Evolutionary conservation across 2,329 filamentous ascomycete species (phyloP), one percentile per base, ranked within the genome.

Genomic region (Chlorencoelia australis): DNA sequence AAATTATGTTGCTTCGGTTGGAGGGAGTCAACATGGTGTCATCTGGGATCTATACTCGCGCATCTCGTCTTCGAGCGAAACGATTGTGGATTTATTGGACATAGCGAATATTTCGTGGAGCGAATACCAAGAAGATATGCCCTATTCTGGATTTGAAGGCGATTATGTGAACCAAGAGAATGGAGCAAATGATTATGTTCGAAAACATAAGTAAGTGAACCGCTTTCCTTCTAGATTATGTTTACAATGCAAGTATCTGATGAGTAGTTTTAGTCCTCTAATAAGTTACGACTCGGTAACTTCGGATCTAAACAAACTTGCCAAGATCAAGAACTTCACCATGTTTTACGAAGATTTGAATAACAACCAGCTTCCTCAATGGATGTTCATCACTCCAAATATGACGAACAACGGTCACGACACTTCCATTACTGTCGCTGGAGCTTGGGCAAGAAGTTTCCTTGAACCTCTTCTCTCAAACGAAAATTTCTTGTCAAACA

Each of bases 361-460:
- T 35, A 64, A 60, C 46, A 60, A 76, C 48, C 67, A 62, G 29
- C 68, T 88, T n/a, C 82, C 82, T 4, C 82, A 87, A 61, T 76
- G 73, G 72, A 69, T 74, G 60, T 82, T 82, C 59, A 75, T 82
- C 52, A 80, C 77, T 0, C 79, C 79, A 1, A 82, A 83, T 63
- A 81, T 82, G 77, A 79, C 79, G 8, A 75, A 72, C 35, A 78
- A 86, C 50, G 83, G 78, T 22, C 83, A 89, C 52, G 82, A 89
- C 58, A 74, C 73, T 15, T 72, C 71, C 30, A 69, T 88, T 36
- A 80, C 72, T 8, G 68, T 73, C 18, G 79, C 82, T 4, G 80
- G 79, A 4, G 52, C 59, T 11, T 89, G 79, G 78, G 70, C 72
- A n/a, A 71, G 73, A 25, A 61, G 54, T 31, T 87, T 87, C 60